Evolutionary conservation across 2,329 filamentous ascomycete genomes (phyloP).

Genomic region (Calonectria pseudoturangicola): DNA sequence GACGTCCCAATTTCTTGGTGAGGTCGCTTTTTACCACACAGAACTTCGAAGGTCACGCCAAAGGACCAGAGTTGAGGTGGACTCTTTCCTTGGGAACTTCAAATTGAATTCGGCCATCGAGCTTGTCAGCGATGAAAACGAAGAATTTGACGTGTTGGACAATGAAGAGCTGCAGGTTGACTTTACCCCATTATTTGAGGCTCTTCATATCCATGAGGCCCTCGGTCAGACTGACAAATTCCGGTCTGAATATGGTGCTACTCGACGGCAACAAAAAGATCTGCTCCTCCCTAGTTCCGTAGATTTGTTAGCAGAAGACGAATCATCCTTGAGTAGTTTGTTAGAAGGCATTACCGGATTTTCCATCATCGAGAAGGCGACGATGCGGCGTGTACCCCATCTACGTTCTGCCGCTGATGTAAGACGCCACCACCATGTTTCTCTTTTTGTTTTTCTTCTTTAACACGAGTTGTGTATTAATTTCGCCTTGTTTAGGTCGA

Average conservation of each 20-base stretch:
- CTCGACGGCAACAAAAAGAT: constrained; percentile 92
- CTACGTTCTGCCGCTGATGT: constrained; percentile 89
- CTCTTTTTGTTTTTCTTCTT: too few relatives aligned
- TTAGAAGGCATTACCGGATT: constrained; percentile 97
- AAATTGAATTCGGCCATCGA: constrained; percentile 97
- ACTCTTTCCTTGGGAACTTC: constrained; percentile 86
- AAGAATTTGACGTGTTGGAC: constrained; percentile 95
- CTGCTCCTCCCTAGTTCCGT: constrained; percentile 86
- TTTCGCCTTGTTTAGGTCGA: constrained; percentile 79
- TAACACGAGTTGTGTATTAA: constrained; percentile 31
- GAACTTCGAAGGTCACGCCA: constrained; percentile 89
- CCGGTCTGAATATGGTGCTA: constrained; percentile 91
- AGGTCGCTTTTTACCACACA: constrained; percentile 97
- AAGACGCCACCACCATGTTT: constrained; percentile 55
- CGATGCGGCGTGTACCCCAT: constrained; percentile 89
- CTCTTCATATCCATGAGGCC: constrained; percentile 96
- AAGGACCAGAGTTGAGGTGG: constrained; percentile 85
- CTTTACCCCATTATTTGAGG: constrained; percentile 95
- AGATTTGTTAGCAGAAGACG: constrained; percentile 87
- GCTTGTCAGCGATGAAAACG: constrained; percentile 93
- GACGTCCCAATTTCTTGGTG: constrained; percentile 95
- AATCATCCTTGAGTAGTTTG: constrained; percentile 89
- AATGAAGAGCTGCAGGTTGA: constrained; percentile 97
- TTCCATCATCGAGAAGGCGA: constrained; percentile 95
- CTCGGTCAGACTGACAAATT: constrained; percentile 95